Evolutionary conservation across 768 basidiomycete genomes (phyloP), one percentile per base, ranked within the genome.

Genomic region (Phylloporus sp.): DNA sequence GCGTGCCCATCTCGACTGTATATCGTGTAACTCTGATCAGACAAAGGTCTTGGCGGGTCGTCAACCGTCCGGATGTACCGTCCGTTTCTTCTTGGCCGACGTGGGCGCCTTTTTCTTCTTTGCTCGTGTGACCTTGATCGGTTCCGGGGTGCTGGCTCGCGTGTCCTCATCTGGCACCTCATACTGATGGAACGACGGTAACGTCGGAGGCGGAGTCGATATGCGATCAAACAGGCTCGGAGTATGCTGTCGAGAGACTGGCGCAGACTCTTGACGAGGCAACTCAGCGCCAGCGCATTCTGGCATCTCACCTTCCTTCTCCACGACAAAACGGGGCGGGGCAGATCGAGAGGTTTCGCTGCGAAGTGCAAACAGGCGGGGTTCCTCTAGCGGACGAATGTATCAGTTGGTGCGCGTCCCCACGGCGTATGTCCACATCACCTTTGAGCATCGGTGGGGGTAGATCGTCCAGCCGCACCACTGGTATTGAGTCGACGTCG

Each of bases 401-500:
- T n/a, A 50, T 58, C 24, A 78, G 64, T n/a, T 33, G 37, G 17
- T 35, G 39, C 27, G n/a, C 15, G 18, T 8, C n/a, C n/a, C n/a
- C 22, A n/a, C 38, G 11, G 13, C 0, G 26, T 22, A 1, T 13
- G 6, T n/a, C 9, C 18, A 40, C 28, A 7, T 45, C 42, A 66
- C 69, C 65, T 68, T 66, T 68, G 36, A 57, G 54, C 15, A 68
- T 43, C 1, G 66, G 68, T n/a, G 82, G 67, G 3, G 79, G 82
- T 65, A 88, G 75, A 48, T 77, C 81, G 33, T 95, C 89, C 37
- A 98, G 68, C 50, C 73, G 79, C 24, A 97, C 90, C 20, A 99
- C 80, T 1, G 95, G 94, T 66, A 98, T 97, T 9, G 84, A 79
- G 56, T 96, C 92, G n/a, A 96, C 54, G 59, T 96, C 90, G 11